Base-by-base conservation (phyloP, 768 basidiomycete species). In the Cyclocybe aegerita region DNA sequence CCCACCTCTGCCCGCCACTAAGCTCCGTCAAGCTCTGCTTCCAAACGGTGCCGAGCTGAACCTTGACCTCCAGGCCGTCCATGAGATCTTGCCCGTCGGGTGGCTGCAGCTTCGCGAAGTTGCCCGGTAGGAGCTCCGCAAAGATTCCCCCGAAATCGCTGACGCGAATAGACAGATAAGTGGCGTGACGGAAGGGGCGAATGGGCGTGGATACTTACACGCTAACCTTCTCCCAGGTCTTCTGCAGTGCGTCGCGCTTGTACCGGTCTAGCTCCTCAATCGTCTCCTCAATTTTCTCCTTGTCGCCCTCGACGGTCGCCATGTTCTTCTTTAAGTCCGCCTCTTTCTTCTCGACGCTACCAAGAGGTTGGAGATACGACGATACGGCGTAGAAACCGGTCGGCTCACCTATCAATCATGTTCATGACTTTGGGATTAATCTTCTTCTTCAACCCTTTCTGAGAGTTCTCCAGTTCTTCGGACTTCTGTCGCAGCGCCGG, bases 101-200 rank as follows among this genome's bases (percentile, higher is more conserved):
- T 14, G 95, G 90, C 61, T 93, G 89, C 29, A 99, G 74, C 66
- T 94, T 98, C 8, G 94, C 92, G 61, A 94, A 96, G 65, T 98
- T 99, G 23, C 95, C 94, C 0, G 97, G 97, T 1, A 99, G 70
- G 4, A 99, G 76, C 59, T 99, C 97, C 1, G 85, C 93, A 64
- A 99, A 98, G 65, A 99, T 98, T 8, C 81, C 83, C 7, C 97
- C 97, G 64, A 99, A 99, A 68, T 98, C 95, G 35, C 94, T 96
- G 62, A 7, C 23, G 23, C 23, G 32, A 40, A n/a, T 16, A 12
- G 7, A 33, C 42, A 41, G 4, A n/a, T 35, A 30, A 34, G 23
- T 15, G 14, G 12, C 16, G 36, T 52, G 12, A 47, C 36, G 34
- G 31, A 53, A 42, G 12, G 16, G 37, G 37, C 6, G 31, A 3